These are phyloP conservation scores for Globisporangium abappressorium DNA, from an alignment of 352 stramenopile species.

Conservation along the genomic window DNA sequence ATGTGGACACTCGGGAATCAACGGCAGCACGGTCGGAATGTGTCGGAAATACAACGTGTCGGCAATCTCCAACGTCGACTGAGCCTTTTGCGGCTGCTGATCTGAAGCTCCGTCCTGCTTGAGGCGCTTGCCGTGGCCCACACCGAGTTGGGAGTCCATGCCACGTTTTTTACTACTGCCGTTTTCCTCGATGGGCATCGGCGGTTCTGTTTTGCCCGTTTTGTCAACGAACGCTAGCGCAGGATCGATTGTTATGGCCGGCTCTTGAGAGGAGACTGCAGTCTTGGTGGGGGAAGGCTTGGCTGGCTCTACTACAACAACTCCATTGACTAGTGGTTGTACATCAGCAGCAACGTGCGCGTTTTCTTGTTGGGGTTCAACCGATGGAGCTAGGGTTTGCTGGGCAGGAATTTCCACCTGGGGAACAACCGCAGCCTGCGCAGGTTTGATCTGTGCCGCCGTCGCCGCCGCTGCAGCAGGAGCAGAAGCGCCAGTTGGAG, in stretches of 20 bases:
- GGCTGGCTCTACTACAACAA: constrained; percentile 8
- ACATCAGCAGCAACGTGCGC: not conserved
- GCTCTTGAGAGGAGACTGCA: not conserved
- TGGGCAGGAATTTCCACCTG: not conserved
- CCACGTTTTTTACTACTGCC: constrained; percentile 5
- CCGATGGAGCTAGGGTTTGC: not conserved
- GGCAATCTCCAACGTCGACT: constrained; percentile 1
- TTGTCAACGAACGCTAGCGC: constrained; percentile 68
- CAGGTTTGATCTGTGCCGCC: not conserved
- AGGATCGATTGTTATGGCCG: constrained; percentile 28
- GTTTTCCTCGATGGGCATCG: constrained; percentile 1
- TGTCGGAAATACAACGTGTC: constrained; percentile 44
- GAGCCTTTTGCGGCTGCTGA: not conserved
- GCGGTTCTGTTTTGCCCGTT: constrained; percentile 27
- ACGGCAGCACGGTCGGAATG: constrained; percentile 51
- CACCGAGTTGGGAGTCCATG: not conserved
- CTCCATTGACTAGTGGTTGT: not conserved
- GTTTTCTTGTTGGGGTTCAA: not conserved
- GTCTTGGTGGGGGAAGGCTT: not conserved
- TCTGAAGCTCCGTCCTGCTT: not conserved
- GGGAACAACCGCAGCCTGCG: not conserved
- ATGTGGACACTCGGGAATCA: constrained; percentile 51
- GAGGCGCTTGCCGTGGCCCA: constrained; percentile 12
- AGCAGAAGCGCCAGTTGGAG: constrained; percentile 6
- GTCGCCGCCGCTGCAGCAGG: not conserved